Conservation (phyloP, 1,284 basidiomycete species). For the Tilletia caries region DNA sequence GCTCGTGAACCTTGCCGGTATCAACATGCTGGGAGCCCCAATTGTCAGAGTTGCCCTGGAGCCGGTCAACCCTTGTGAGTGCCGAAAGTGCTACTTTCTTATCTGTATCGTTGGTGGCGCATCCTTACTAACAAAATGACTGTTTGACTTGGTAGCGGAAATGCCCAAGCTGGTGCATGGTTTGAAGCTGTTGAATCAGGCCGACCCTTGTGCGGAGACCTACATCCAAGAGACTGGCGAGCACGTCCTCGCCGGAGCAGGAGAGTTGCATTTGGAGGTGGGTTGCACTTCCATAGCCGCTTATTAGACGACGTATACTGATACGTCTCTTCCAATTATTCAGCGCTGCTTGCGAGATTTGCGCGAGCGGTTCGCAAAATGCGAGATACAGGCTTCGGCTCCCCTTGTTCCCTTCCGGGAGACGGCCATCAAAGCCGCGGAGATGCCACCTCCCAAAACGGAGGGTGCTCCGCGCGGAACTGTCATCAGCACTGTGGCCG, state of each 20-base stretch:
- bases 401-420: constrained; percentile 98
- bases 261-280: constrained; percentile 93
- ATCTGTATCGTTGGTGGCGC: too few species aligned
- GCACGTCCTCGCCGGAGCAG: constrained; percentile 92
- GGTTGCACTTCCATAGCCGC: constrained; percentile 21
- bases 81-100: neutral
- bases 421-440: constrained; percentile 68
- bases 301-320: neutral
- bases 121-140: neutral
- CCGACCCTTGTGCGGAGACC: constrained; percentile 95
- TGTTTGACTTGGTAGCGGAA: constrained; percentile 57
- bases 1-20: constrained; percentile 47
- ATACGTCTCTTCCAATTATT: neutral
- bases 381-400: constrained; percentile 87
- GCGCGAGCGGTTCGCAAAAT: constrained; percentile 85
- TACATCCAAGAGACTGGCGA: constrained; percentile 96
- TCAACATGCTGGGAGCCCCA: constrained; percentile 60
- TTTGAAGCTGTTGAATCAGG: constrained; percentile 82
- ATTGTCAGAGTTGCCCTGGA: constrained; percentile 96
- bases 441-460: constrained; percentile 84
- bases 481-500: constrained; percentile 67
- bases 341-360: constrained; percentile 93
- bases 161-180: constrained; percentile 87
- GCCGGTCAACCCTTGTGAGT: constrained; percentile 67
- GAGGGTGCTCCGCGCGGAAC: constrained; percentile 72